These are phyloP conservation scores for Entophlyctis luteolus DNA, from an alignment of 192 early-diverging fungal genomes.

Conservation along the genomic window DNA sequence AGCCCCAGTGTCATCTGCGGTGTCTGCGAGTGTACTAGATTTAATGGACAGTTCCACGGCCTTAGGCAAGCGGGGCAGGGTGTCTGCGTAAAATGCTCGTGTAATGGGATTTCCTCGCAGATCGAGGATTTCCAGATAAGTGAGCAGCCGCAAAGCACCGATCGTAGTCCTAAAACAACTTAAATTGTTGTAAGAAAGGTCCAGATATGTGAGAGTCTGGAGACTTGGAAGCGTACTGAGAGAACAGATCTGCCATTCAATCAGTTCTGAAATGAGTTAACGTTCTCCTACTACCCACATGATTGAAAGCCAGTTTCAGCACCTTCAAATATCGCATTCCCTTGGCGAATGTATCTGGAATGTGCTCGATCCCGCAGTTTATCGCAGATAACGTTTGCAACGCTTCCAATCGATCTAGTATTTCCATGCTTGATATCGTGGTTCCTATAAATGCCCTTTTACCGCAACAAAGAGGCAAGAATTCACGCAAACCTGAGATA, in stretches of 20 bases:
- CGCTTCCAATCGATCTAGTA: background rate
- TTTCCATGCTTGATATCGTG: background rate
- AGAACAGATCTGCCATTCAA: background rate
- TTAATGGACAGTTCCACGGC: background rate
- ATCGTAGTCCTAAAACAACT: constrained; percentile 1
- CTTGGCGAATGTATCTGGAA: background rate
- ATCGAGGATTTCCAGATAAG: constrained; percentile 6
- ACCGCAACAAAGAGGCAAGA: background rate
- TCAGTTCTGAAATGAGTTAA: background rate
- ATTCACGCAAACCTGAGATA: background rate
- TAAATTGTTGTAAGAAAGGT: background rate
- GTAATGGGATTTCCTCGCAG: constrained; percentile 18
- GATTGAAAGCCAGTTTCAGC: background rate
- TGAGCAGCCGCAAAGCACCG: background rate
- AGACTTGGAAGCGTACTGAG: background rate
- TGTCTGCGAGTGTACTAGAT: background rate
- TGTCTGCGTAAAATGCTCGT: background rate
- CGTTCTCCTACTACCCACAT: background rate
- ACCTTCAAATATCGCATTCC: background rate
- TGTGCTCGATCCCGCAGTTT: background rate
- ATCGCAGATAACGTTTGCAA: constrained; percentile 4
- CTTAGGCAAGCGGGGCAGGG: background rate
- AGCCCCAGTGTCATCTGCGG: background rate
- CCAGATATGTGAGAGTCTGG: constrained; percentile 7
- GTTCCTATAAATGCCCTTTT: background rate